A percentile compares a stretch with the other conserved stretches of the same genome.
Conservation (phyloP, 495 filamentous ascomycete species). For the Aspergillus sclerotioniger region DNA sequence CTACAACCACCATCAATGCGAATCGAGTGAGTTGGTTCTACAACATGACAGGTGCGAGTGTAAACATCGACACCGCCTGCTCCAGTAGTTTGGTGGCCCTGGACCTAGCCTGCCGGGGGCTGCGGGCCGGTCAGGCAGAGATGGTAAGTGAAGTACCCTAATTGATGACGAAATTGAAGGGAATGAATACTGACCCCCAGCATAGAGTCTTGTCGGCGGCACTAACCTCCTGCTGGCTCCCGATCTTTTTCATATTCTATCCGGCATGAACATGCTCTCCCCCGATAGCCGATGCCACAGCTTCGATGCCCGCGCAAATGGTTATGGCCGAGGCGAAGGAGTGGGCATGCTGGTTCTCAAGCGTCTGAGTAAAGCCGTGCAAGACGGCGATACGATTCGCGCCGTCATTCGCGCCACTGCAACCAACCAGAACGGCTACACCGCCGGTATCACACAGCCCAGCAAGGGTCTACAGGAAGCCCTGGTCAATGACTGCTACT, state of each 20-base stretch:
- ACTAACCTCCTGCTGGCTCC: constrained; percentile 28
- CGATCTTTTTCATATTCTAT: constrained; percentile 16
- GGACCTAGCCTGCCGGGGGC: constrained; percentile 35
- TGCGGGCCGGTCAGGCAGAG: constrained; percentile 35
- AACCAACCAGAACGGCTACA: constrained; percentile 44
- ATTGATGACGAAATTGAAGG: neutral
- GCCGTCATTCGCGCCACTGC: constrained; percentile 37
- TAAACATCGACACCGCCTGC: constrained; percentile 32
- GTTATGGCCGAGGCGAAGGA: constrained; percentile 39
- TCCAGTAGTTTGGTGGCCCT: constrained; percentile 31
- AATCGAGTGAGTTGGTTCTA: constrained; percentile 33
- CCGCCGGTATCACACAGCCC: constrained; percentile 21
- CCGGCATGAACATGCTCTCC: constrained; percentile 7
- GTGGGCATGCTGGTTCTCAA: constrained; percentile 31
- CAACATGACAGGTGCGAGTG: constrained; percentile 25
- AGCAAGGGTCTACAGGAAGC: constrained; percentile 20
- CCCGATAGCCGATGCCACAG: constrained; percentile 23
- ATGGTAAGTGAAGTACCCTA: constrained; percentile 3
- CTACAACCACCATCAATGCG: constrained; percentile 11
- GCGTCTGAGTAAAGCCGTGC: constrained; percentile 24
- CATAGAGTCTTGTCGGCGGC: constrained; percentile 27
- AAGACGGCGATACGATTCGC: constrained; percentile 28
- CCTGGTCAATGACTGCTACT: constrained; percentile 26
- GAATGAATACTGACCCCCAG: no score
- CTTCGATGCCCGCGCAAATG: constrained; percentile 27